phyloP scores from a whole-genome alignment of 257 asterid genomes.

The Capsicum pubescens region DNA sequence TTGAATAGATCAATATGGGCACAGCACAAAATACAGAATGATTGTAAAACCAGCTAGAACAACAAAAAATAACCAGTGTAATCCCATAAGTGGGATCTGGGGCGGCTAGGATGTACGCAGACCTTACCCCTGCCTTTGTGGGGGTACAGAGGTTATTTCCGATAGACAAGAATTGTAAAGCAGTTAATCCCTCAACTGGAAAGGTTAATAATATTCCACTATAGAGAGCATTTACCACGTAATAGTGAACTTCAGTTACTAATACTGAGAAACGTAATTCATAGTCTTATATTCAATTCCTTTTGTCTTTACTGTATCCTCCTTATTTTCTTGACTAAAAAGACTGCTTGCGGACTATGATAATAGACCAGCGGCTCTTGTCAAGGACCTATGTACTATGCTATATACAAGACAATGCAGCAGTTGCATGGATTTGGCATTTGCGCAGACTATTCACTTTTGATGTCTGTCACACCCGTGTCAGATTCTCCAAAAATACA shows the following conservation, averaged over 20 bases:
- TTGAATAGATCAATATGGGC: not conserved
- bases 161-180: not conserved
- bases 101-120: too few relatives aligned
- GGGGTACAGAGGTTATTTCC: too few relatives aligned
- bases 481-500: too few relatives aligned
- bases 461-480: too few relatives aligned
- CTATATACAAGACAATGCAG: not conserved
- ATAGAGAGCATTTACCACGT: not conserved
- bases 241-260: not conserved
- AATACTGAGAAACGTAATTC: not conserved
- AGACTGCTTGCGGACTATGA: not conserved
- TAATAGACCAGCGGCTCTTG: conserved; percentile 17
- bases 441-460: too few relatives aligned
- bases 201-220: not conserved
- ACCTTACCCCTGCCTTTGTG: too few relatives aligned
- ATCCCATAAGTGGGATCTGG: too few relatives aligned
- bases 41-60: not conserved
- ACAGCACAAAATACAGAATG: conserved; percentile 5
- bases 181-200: not conserved
- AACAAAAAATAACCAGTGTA: too few relatives aligned
- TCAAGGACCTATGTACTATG: not conserved
- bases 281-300: not conserved
- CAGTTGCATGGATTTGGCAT: conserved; percentile 2
- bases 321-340: conserved; percentile 2
- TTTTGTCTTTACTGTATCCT: not conserved